Conservation (phyloP, 225 moss, liverwort and hornwort genomes). For the Antitrichia curtipendula region DNA sequence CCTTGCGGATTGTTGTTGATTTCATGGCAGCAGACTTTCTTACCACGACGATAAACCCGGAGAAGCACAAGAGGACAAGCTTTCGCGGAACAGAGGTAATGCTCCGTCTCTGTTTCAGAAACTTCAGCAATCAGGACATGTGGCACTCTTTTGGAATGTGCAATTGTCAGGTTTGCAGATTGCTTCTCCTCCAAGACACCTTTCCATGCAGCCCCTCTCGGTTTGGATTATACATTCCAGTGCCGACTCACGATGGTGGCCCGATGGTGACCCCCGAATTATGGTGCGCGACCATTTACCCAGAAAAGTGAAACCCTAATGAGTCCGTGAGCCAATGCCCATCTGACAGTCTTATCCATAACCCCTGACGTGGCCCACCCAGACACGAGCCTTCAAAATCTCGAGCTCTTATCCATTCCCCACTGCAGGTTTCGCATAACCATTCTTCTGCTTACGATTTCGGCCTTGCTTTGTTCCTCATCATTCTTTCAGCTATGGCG, state of each 20-base stretch:
- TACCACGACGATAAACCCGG: neutral
- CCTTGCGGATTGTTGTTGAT: neutral
- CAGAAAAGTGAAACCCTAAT: neutral
- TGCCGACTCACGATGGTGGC: neutral
- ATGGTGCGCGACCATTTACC: neutral
- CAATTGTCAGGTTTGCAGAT: neutral
- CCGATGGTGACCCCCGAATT: too few relatives aligned
- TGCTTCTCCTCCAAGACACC: neutral
- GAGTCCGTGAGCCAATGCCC: neutral
- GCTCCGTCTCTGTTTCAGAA: neutral
- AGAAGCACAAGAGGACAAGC: neutral
- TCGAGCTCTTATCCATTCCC: neutral
- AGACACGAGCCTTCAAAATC: neutral
- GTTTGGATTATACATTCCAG: neutral
- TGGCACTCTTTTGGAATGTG: neutral
- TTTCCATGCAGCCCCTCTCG: neutral
- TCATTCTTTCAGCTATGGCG: constrained; percentile 12
- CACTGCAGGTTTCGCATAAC: neutral
- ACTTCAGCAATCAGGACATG: neutral
- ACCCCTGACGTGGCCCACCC: constrained; percentile 10
- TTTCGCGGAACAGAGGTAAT: neutral
- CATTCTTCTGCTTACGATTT: neutral
- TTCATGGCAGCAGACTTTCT: neutral
- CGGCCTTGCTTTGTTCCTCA: neutral
- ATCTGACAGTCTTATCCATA: constrained; percentile 15